Base-by-base conservation (phyloP, 805 yeast species). In the Cyberlindnera mississippiensis region DNA sequence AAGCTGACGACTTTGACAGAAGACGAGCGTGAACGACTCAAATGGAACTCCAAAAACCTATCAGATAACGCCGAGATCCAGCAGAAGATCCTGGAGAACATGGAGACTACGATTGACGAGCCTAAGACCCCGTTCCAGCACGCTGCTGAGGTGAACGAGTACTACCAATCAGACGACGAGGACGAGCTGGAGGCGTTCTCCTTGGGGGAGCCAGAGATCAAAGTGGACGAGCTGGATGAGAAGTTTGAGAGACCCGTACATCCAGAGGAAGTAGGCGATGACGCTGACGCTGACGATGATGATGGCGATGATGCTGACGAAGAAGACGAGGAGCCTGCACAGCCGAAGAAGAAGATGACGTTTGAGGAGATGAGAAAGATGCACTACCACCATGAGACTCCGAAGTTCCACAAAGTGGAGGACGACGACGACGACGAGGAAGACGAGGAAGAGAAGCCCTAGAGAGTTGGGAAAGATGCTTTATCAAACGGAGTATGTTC, bases 101-200 rank as follows among this genome's bases (percentile, higher is more conserved):
- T 69, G 33, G 62, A 60, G 43, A 45, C 86, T 22, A 80, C 81
- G 53, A 87, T 90, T 33, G 95, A 87, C 57, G 97, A 90, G 61
- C 97, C 97, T 17, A 90, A 90, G 68, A 90, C 97, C 1, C 97
- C 97, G 5, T 90, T 84, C 56, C 95, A 86, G 59, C 95, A 93
- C 10, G 95, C 96, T 1, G 83, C 86, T 20, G 70, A 66, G 43
- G 71, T 75, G 40, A 87, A 86, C 26, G 95, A 89, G 54, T 84
- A 85, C 57, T 87, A 88, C 52, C 77, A 75, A 5, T 91, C 84
- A 54, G 79, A 80, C 34, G 89, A 82, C 28, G 61, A 53, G 11
- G 56, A 51, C 4, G 71, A 69, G 3, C 63, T 78, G 33, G 76
- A 78, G 11, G 71, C 66, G 33, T 78, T 82, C 50, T 61, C 73